Base-by-base conservation (phyloP, 352 stramenopile species). In the Pythium folliculosum region DNA sequence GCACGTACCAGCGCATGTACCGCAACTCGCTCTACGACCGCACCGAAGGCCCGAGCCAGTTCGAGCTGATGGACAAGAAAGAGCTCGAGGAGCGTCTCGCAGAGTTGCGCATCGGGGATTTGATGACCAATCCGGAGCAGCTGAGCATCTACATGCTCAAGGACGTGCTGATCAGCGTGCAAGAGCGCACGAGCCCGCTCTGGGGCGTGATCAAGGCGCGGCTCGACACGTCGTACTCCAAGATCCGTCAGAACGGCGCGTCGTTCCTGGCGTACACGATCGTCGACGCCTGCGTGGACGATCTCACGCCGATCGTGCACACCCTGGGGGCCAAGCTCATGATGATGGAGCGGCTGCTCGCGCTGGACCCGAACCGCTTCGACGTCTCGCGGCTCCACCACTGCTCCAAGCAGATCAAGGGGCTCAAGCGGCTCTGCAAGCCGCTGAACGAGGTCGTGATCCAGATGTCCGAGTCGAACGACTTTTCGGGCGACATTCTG, bases 271-370 rank as follows among this genome's bases (percentile, higher is more conserved):
- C 88, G 5, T 89, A 95, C 61, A 81, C 87, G 22, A 90, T 96
- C 44, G 69, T 96, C 6, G 88, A 96, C 65, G 85, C 82, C 13
- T 89, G 88, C 14, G 87, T 94, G 14, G 87, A 95, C 51, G 84
- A 94, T 47, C 63, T 94, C 45, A 89, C 83, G 13, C 87, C 87
- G 0, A 90, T 96, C 62, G 83, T 77, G 3, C 76, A 92, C 60
- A 83, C 87, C 4, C 78, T 92, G 37, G 86, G 88, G 16, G 83
- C 81, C 5, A 91, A 91, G 35, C 73, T 95, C 16, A 65, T 80
- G 40, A 89, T 90, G 77, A 68, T 96, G 1, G 86, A 90, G 55
- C 77, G 77, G 0, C 66, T 93, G 21, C 40, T 94, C 35, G 68
- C 70, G 6, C 62, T 84, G n/a, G 81, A 94, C 12, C 72, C 81